Evolutionary conservation across 2,329 filamentous ascomycete species (phyloP), one percentile per base, ranked within the genome.

Genomic region (Arthrobotrys pseudoclavata): DNA sequence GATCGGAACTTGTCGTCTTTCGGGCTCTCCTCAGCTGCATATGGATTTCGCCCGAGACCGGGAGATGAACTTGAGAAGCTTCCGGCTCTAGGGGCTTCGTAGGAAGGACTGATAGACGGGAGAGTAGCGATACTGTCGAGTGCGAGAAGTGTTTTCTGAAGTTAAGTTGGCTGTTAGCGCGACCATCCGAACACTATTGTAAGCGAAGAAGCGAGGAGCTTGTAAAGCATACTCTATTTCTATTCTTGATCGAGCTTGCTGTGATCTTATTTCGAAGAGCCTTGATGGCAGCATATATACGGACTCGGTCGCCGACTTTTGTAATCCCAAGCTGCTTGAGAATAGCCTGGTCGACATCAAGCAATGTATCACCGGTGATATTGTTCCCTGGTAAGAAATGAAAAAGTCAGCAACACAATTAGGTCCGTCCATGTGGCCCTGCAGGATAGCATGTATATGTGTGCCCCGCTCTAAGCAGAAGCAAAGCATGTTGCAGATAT

Each of bases 261-360:
- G 91, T 91, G 4, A 91, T 89, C 83, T 90, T 92, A 69, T 91
- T 93, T 80, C 92, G 87, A 70, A 96, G 86, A 83, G 93, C 92
- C 85, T 95, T 95, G 83, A 95, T 94, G 80, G 91, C 91, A 79
- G 94, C 87, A 82, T 93, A 94, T 78, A 99, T 91, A 79, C 95
- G 92, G 40, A 99, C 95, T 67, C 96, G 91, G 84, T 99, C 96
- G 79, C 96, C 96, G 80, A 99, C 92, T 85, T 98, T 99, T 81
- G 97, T 96, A 81, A 99, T 95, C 50, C 96, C 96, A 89, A 99
- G 97, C 84, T 99, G 96, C 84, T 97, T 96, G 79, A 99, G 87
- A 47, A 97, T 93, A 69, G 94, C 91, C 86, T 97, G 96, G 84
- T 99, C 96, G 87, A 97, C 95, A 85, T 99, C 96, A 81, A 99